Evolutionary conservation across 2,329 filamentous ascomycete species (phyloP).

Genomic region (Paecilomyces dactylethromorphus): DNA sequence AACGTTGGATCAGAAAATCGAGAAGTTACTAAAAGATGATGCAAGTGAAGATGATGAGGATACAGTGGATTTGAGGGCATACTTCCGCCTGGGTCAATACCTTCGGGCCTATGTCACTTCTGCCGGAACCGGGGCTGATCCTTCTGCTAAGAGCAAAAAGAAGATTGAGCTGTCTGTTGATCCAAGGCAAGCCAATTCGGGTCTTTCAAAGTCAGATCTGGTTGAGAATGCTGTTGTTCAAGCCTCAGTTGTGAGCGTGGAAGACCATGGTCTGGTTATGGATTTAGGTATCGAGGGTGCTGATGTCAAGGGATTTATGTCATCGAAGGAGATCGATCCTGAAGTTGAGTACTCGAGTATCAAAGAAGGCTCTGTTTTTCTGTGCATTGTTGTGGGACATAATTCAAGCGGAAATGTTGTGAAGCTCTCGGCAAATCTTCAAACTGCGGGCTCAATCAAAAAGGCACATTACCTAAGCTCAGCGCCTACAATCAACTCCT

Average conservation of each 20-base stretch:
- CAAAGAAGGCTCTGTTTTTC: constrained; percentile 74
- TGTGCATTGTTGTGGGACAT: constrained; percentile 73
- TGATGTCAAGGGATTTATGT: constrained; percentile 72
- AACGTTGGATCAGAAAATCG: constrained; percentile 66
- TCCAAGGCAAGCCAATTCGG: constrained; percentile 70
- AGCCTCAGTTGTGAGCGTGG: constrained; percentile 82
- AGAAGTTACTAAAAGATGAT: constrained; percentile 57
- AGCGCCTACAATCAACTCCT: constrained; percentile 81
- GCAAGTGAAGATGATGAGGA: constrained; percentile 45
- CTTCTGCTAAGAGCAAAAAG: constrained; percentile 62
- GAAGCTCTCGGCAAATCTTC: constrained; percentile 71
- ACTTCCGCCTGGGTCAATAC: constrained; percentile 83
- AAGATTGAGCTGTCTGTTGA: constrained; percentile 83
- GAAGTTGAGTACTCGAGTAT: constrained; percentile 60
- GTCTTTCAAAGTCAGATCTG: constrained; percentile 65
- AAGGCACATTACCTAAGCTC: constrained; percentile 61
- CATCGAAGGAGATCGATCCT: constrained; percentile 71
- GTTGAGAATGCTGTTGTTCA: constrained; percentile 73
- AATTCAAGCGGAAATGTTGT: constrained; percentile 73
- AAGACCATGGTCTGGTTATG: constrained; percentile 94
- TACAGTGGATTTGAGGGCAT: constrained; percentile 63
- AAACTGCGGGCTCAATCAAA: constrained; percentile 61
- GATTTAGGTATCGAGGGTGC: constrained; percentile 69
- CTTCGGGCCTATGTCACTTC: constrained; percentile 77
- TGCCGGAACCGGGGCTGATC: constrained; percentile 53